phyloP scores from a whole-genome alignment of 2,329 filamentous ascomycete species.

The Dactylonectria estremocensis region DNA sequence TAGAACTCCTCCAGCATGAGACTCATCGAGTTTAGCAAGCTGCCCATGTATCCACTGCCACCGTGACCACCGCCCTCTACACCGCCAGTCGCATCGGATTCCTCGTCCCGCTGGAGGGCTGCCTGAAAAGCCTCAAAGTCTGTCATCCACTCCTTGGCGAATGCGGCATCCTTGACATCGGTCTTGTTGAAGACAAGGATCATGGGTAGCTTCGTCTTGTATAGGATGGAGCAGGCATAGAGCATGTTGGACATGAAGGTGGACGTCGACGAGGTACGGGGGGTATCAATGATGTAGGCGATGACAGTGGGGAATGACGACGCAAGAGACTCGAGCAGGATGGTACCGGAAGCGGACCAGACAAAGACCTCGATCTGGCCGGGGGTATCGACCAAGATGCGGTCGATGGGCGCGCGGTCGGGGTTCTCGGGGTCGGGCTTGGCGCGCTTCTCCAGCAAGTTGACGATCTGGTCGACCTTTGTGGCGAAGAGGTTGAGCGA shows the following conservation, averaged over 20 bases:
- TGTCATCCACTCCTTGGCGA: conserved; percentile 99
- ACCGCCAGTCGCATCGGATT: conserved; percentile 81
- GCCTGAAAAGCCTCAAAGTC: conserved; percentile 97
- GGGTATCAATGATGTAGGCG: conserved; percentile 97
- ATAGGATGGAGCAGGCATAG: conserved; percentile 97
- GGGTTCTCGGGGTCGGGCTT: conserved; percentile 73
- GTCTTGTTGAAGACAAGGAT: conserved; percentile 99
- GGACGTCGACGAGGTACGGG: conserved; percentile 90
- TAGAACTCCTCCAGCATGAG: conserved; percentile 98
- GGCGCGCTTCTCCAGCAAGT: conserved; percentile 90
- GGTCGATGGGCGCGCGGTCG: conserved; percentile 76
- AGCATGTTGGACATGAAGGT: conserved; percentile 99
- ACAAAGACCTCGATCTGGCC: conserved; percentile 99
- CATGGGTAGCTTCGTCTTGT: conserved; percentile 99
- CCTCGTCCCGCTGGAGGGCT: conserved; percentile 86
- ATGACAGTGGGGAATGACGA: conserved; percentile 97
- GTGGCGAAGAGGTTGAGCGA: conserved; percentile 97
- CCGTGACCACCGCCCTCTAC: conserved; percentile 77
- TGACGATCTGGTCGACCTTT: conserved; percentile 96
- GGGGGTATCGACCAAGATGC: conserved; percentile 94
- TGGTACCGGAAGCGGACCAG: conserved; percentile 96
- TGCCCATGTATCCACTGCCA: conserved; percentile 96
- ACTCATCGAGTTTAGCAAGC: conserved; percentile 96
- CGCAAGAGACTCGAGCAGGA: conserved; percentile 92
- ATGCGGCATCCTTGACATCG: conserved; percentile 90